Evolutionary conservation across 257 asterid species (phyloP).

Genomic region (Solanum etuberosum): DNA sequence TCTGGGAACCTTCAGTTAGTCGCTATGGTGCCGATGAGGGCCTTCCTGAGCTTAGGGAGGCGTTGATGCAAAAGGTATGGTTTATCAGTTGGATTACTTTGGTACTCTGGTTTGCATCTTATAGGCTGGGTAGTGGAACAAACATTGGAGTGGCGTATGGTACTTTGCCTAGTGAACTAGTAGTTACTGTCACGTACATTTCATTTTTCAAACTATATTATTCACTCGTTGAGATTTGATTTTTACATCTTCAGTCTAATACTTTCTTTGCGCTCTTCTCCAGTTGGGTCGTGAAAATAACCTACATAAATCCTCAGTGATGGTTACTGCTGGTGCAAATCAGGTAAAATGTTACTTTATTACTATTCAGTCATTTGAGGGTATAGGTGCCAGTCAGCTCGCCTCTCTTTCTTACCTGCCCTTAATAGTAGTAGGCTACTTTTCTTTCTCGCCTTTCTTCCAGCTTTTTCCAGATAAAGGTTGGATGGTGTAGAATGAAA

Average conservation of each 20-base stretch:
- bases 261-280: constrained; percentile 1
- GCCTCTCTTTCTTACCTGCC: not conserved
- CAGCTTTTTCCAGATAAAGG: not conserved
- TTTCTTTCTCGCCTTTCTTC: not conserved
- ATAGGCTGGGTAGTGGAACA: not conserved
- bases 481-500: not conserved
- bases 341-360: constrained; percentile 40
- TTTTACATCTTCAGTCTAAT: not conserved
- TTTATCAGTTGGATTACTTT: not conserved
- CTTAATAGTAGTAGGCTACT: not conserved
- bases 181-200: not conserved
- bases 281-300: constrained; percentile 71
- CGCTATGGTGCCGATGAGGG: constrained; percentile 96
- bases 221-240: not conserved
- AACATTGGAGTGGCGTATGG: not conserved
- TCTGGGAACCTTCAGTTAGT: constrained; percentile 84
- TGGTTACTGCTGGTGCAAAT: constrained; percentile 99
- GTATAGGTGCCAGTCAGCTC: not conserved
- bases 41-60: constrained; percentile 85
- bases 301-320: constrained; percentile 69
- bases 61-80: constrained; percentile 60
- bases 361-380: not conserved
- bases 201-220: not conserved
- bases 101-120: not conserved
- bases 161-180: not conserved